Evolutionary conservation across 345 rosid species (phyloP), one percentile per base, ranked within the genome.

Genomic region (Balakata baccata): DNA sequence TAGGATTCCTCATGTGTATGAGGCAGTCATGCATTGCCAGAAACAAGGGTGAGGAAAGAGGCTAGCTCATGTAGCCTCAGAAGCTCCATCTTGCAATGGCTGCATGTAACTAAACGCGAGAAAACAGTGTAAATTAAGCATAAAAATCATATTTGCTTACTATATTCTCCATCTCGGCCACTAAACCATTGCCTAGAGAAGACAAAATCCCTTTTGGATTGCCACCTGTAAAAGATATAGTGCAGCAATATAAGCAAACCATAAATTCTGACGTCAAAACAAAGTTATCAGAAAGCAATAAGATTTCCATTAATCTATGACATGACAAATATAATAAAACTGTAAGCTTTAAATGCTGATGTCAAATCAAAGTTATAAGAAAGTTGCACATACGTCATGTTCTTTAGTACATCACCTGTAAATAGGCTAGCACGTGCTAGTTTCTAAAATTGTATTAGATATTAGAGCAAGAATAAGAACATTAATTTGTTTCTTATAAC

Each of bases 141-240:
- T 37, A 59, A 53, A 72, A 37, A 29, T 60, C 20, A 22, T 66
- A 68, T 70, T 74, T 29, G 69, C 99, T 89, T 86, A 95, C 99
- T 90, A 62, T 95, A 95, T 81, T 94, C 87, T 71, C 99, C 99
- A 84, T 95, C 99, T 84, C 91, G 98, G 64, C 92, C 92, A 70
- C 84, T 88, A 84, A 95, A 90, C 99, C 99, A 95, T 77, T 95
- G 98, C 75, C 99, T 86, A 65, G 98, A 90, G 88, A 89, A 95
- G 74, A 95, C 82, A 85, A 95, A 95, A 87, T 95, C 99, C 84
- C 84, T 91, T 79, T 84, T 91, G 39, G 96, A 86, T 64, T 88
- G 91, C 98, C 99, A 95, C 77, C 99, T 95, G 88, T 62, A 81
- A 74, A 79, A 78, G 63, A 82, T 72, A 75, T 66, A 4, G 59